phyloP scores from a whole-genome alignment of 1,284 basidiomycete species.

The Puccinia brachypodii region DNA sequence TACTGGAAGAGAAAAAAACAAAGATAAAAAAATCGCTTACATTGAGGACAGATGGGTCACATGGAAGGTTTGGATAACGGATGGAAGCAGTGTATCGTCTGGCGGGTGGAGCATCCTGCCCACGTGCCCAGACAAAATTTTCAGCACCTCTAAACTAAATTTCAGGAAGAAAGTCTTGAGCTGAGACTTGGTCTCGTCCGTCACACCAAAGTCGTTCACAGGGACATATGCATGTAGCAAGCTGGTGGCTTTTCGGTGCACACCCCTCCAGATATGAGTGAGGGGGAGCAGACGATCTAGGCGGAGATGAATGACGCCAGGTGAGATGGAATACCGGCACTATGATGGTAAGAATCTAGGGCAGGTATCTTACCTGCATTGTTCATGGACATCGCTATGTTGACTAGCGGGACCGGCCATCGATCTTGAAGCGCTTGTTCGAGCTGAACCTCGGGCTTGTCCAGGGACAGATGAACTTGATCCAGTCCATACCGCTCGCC shows the following conservation, averaged over 20 bases:
- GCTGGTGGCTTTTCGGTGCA: conserved; percentile 2
- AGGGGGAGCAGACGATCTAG: conserved; percentile 12
- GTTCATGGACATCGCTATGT: conserved; percentile 8
- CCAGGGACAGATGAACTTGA: conserved; percentile 16
- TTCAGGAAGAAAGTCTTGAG: conserved; percentile 5
- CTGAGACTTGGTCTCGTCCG: neutral
- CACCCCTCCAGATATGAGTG: neutral
- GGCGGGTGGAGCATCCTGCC: neutral
- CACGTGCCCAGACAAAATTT: neutral
- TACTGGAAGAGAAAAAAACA: neutral
- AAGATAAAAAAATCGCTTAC: neutral
- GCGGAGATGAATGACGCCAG: too few species aligned
- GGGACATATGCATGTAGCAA: conserved; percentile 28
- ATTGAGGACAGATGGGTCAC: neutral
- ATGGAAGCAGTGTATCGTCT: neutral
- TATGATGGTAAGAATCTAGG: neutral
- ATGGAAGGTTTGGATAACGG: neutral
- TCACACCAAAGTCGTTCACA: neutral
- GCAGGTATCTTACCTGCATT: conserved; percentile 21
- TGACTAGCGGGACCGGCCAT: conserved; percentile 12
- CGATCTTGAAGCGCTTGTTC: conserved; percentile 23
- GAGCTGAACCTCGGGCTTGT: conserved; percentile 28
- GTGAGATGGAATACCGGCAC: neutral
- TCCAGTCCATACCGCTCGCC: neutral
- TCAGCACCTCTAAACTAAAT: neutral